Evolutionary conservation across 257 asterid species (phyloP).

Genomic region (Solanum pinnatisectum): DNA sequence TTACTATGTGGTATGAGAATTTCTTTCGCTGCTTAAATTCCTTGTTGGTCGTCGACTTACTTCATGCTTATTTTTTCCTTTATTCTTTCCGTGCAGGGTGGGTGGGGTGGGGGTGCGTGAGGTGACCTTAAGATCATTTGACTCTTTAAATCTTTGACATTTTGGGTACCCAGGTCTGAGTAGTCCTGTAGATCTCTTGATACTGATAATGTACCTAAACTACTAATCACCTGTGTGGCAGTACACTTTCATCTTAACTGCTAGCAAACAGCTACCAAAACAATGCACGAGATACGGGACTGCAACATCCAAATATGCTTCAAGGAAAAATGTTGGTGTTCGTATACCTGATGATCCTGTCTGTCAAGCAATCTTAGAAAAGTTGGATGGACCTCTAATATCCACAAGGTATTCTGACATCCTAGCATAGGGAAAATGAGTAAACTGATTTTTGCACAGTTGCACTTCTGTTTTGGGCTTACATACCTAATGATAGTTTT

Average conservation of each 20-base stretch:
- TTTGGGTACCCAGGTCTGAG: not conserved
- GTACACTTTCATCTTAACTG: constrained; percentile 88
- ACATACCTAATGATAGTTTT: constrained; percentile 9
- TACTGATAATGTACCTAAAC: not conserved
- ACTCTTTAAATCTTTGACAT: not conserved
- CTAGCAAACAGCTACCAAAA: constrained; percentile 80
- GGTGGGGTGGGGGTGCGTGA: not conserved
- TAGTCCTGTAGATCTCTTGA: not conserved
- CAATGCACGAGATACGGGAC: constrained; percentile 71
- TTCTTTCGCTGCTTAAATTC: not conserved
- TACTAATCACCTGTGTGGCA: constrained; percentile 18
- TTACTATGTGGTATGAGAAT: not conserved
- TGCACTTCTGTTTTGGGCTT: not conserved
- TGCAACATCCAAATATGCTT: constrained; percentile 56
- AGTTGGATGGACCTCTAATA: constrained; percentile 75
- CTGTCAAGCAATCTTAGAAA: constrained; percentile 68
- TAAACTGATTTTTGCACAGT: not conserved
- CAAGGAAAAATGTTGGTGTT: constrained; percentile 75
- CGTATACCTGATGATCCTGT: constrained; percentile 88
- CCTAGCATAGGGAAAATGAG: not conserved
- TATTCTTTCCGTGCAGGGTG: not conserved
- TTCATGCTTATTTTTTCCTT: not conserved
- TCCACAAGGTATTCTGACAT: constrained; percentile 56
- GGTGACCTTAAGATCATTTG: not conserved
- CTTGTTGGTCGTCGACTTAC: not conserved